Evolutionary conservation across 2,329 filamentous ascomycete species (phyloP).

Genomic region (Apiospora rasikravindrae): DNA sequence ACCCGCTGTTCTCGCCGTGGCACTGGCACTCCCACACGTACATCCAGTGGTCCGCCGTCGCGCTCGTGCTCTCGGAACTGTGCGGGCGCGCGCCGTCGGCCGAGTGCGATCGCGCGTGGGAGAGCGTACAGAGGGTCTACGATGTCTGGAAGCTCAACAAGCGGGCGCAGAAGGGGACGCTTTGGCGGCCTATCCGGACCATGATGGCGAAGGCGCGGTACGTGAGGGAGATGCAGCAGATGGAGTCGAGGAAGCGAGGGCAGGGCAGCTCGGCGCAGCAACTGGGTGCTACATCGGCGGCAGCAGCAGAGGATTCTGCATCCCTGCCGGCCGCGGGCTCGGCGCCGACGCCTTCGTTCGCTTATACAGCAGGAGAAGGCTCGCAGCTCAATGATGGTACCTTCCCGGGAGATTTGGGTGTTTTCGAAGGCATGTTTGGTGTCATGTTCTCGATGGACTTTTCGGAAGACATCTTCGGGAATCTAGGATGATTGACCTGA

Average conservation of each 20-base stretch:
- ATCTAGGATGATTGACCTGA: neutral
- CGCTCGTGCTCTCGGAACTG: conserved; percentile 25
- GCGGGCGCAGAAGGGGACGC: conserved; percentile 24
- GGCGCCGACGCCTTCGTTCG: neutral
- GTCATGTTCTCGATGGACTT: conserved; percentile 1
- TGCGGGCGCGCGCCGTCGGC: conserved; percentile 22
- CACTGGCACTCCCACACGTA: conserved; percentile 21
- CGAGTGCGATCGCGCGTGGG: conserved; percentile 27
- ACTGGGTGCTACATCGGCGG: neutral
- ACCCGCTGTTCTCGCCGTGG: conserved; percentile 15
- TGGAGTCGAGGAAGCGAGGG: neutral
- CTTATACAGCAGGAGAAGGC: neutral
- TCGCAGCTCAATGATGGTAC: neutral
- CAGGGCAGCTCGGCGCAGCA: neutral
- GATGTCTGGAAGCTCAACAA: conserved; percentile 29
- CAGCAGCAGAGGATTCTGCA: neutral
- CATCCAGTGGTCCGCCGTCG: conserved; percentile 26
- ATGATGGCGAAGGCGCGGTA: conserved; percentile 28
- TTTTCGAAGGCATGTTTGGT: neutral
- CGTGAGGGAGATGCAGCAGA: conserved; percentile 25
- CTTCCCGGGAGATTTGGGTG: neutral
- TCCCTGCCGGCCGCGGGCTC: neutral
- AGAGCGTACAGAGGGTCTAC: conserved; percentile 20
- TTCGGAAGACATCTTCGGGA: neutral
- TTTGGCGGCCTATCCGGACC: conserved; percentile 25